Evolutionary conservation across 208 protist species (phyloP).

Genomic region (Spongospora subterranea): DNA sequence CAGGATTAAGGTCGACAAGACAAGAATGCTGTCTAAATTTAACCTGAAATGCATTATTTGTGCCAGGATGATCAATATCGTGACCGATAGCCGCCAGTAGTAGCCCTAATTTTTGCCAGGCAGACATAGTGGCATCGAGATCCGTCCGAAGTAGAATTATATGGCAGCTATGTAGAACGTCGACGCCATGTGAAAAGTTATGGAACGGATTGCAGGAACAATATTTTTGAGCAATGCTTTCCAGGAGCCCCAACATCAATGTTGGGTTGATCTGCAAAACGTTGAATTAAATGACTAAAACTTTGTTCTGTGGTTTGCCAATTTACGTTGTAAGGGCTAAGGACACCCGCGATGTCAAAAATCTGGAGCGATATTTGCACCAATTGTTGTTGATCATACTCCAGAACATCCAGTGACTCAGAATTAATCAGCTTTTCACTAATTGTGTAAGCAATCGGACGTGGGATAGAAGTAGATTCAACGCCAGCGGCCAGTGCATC

Average conservation of each 20-base stretch:
- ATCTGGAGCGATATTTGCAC: neutral
- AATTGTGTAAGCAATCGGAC: neutral
- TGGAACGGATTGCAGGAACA: conserved; percentile 74
- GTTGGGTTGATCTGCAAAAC: neutral
- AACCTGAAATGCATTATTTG: conserved; percentile 94
- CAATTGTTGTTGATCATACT: neutral
- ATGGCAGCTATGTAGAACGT: conserved; percentile 76
- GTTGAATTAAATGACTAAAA: neutral
- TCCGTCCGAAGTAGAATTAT: conserved; percentile 64
- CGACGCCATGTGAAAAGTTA: conserved; percentile 78
- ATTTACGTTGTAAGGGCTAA: neutral
- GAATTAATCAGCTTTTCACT: neutral
- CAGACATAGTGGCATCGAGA: conserved; percentile 74
- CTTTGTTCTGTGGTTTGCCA: neutral
- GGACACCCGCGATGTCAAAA: neutral
- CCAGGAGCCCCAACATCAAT: neutral
- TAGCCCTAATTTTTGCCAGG: conserved; percentile 83
- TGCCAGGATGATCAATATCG: conserved; percentile 93
- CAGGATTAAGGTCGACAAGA: conserved; percentile 10
- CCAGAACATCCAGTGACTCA: neutral
- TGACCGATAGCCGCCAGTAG: conserved; percentile 88
- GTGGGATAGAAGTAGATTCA: too few relatives aligned
- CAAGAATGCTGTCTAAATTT: conserved; percentile 70
- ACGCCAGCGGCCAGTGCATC: neutral
- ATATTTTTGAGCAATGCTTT: neutral